Base-by-base conservation (phyloP, 176 grass and related monocot species). In the Avena atlantica region DNA sequence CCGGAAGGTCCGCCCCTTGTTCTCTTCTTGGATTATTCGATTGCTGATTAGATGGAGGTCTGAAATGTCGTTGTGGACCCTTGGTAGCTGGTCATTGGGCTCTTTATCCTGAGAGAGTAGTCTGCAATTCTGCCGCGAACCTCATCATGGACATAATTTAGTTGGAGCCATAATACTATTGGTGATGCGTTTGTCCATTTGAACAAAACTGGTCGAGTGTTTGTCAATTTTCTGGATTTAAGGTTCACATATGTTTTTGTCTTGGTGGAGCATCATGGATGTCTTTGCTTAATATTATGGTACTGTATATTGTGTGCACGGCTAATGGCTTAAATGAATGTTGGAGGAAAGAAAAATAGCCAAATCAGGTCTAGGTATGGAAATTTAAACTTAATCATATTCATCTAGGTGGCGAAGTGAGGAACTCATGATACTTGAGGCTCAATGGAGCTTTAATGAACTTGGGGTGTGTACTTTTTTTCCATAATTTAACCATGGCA, bases 1-100 rank as follows among this genome's bases (percentile, higher is more conserved):
- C 85, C 50, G 91, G 91, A 56, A 90, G 91, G 88, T 93, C 20
- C 7, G 9, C 5, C 13, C 12, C 65, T 61, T 31, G 14, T 51
- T 70, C 45, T 76, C 74, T 50, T 74, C 45, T 74, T 29, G 3
- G 56, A 14, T 29, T 65, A 10, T 12, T 76, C 21, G 6, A 55
- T 82, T 89, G 12, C 55, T 70, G 24, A 78, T 70, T 57, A 47
- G 29, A 16, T 47, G 16, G n/a, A 3, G 61, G 6, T 60, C 49
- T 51, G 24, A 23, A 78, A 83, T 80, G 7, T 44, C 12, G 8
- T 65, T 80, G 76, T 34, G 2, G 74, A 31, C 74, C 48, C 48
- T 76, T 51, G 5, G 2, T 84, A 37, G 13, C 52, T 55, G 6
- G 63, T 23, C 68, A 5, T 65, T 79, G 16, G 75, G 12, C n/a